Evolutionary conservation across 768 basidiomycete genomes (phyloP).

Genomic region (Tubosaeta brunneosetosa): DNA sequence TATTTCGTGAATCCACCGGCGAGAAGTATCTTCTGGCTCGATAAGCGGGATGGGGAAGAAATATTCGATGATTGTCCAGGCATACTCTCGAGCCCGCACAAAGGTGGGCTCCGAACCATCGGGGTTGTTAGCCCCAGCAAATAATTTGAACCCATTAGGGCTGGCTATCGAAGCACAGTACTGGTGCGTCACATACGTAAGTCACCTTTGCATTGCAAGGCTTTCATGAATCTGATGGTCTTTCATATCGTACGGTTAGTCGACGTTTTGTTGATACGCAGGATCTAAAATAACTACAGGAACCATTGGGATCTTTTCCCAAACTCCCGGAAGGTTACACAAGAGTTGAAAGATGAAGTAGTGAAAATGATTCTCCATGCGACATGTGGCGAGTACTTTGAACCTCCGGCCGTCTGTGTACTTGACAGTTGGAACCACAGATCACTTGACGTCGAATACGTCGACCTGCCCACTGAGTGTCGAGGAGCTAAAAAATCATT

Average conservation of each 20-base stretch:
- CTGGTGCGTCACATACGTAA: slow-evolving; percentile 26
- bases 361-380: slow-evolving; percentile 24
- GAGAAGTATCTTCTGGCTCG: slow-evolving; percentile 51
- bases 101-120: slow-evolving; percentile 12
- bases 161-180: slow-evolving; percentile 35
- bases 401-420: not conserved
- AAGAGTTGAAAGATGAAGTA: slow-evolving; percentile 24
- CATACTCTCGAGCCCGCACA: slow-evolving; percentile 16
- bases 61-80: slow-evolving; percentile 29
- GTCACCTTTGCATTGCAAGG: not conserved
- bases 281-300: slow-evolving; percentile 21
- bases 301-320: slow-evolving; percentile 34
- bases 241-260: not conserved
- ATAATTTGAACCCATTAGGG: slow-evolving; percentile 16
- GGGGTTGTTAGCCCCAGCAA: not conserved
- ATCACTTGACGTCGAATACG: slow-evolving; percentile 26
- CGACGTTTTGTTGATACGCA: not conserved
- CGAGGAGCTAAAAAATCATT: slow-evolving; percentile 18
- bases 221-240: slow-evolving; percentile 4
- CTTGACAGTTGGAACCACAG: slow-evolving; percentile 4
- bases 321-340: slow-evolving; percentile 22
- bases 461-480: slow-evolving; percentile 23
- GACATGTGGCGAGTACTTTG: slow-evolving; percentile 18
- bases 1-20: slow-evolving; percentile 48
- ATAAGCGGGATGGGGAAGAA: slow-evolving; percentile 34